Evolutionary conservation across 83 land plant species (phyloP), one percentile per base, ranked within the genome.

Genomic region (Picea abies): DNA sequence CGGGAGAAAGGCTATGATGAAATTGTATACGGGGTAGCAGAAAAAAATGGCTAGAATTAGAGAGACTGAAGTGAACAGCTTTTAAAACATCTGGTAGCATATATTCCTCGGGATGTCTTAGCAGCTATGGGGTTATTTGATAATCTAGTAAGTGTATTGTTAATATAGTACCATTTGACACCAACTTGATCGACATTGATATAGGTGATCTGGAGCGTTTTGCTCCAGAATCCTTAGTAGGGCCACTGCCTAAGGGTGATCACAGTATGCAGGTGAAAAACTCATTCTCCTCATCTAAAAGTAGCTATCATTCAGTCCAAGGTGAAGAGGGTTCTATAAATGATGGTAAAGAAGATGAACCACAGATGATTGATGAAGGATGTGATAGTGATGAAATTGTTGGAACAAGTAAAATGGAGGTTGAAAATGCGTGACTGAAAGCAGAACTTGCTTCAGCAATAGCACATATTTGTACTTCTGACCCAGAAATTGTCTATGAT

Each of bases 21-120:
- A 97, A 84, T 89, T 97, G 67, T 97, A 93, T 87, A 92, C 93
- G 95, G 99, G 99, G 47, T 97, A 69, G 99, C 99, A 19, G 99
- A 97, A 87, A 93, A 32, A 81, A 88, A 86, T 97, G 85, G 99
- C 99, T 80, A 44, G 98, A 97, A 81, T 86, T 62, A 89, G 99
- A 85, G 99, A 93, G 67, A 80, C 60, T 82, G 99, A 97, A 83
- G 89, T 91, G 61, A 90, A 85, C 65, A 90, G 92, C 95, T 97
- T 82, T 56, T 91, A 76, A 92, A 88, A 77, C 60, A 82, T 29
- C 94, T 93, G 56, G 80, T 88, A 78, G 26, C 60, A 44, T 91
- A 84, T 66, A 87, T 97, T n/a, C 95, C 95, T 12, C 88, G 85
- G 60, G 99, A 97, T 32, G 35, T 32, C 35, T 32, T 32, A 32